A percentile compares a stretch with the other conserved stretches of the same genome.
Evolutionary conservation across 176 grass and related monocot genomes (phyloP).

Genomic region (Oryza rufipogon): DNA sequence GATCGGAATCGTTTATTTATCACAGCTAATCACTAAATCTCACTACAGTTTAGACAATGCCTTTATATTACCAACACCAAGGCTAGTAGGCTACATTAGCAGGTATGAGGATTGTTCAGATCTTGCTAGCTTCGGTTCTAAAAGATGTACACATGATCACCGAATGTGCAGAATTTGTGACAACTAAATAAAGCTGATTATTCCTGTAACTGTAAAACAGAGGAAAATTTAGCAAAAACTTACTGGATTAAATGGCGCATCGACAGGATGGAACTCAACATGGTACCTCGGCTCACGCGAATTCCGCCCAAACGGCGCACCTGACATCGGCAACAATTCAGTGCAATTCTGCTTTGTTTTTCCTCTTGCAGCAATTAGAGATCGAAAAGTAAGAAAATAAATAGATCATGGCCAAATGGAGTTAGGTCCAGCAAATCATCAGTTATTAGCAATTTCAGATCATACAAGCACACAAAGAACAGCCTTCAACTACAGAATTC

Average conservation of each 20-base stretch:
- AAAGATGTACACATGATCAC: not conserved
- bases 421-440: not conserved
- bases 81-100: not conserved
- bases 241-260: constrained; percentile 46
- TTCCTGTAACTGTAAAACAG: not conserved
- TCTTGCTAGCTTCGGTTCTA: not conserved
- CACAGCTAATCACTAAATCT: not conserved
- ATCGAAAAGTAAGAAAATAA: not conserved
- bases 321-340: constrained; percentile 6
- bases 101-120: not conserved
- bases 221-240: not conserved
- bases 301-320: constrained; percentile 50
- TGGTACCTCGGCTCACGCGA: constrained; percentile 43
- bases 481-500: not conserved
- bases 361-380: not conserved
- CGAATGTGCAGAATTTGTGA: not conserved
- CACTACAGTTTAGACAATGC: not conserved
- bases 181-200: not conserved
- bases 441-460: not conserved
- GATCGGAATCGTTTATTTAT: not conserved
- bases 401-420: not conserved
- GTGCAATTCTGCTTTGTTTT: not conserved
- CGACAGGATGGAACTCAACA: constrained; percentile 39
- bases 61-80: not conserved
- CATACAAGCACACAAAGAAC: not conserved